Evolutionary conservation across 2,329 filamentous ascomycete genomes (phyloP), one percentile per base, ranked within the genome.

Genomic region (Beauveria rudraprayagi): DNA sequence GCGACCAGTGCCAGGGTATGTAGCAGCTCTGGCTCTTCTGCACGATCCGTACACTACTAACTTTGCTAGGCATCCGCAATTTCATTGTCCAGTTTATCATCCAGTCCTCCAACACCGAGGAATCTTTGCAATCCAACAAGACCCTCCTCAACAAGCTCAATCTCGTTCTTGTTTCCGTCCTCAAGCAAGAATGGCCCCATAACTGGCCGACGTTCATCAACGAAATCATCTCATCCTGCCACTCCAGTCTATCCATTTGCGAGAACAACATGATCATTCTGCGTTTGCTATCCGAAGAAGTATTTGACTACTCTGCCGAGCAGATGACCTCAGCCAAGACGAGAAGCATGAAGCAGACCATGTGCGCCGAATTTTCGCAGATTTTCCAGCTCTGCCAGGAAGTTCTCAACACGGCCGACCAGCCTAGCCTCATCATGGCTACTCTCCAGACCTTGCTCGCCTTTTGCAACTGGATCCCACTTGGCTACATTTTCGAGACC

Each of bases 191-290:
- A 77, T 99, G 94, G 94, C 94, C 94, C 61, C 93, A 97, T 78
- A 96, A 99, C 81, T 99, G 95, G 94, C 94, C 95, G 11, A 96
- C 92, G 22, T 99, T 99, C 77, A 97, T 99, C 83, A 97, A 97
- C 80, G 94, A 99, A 80, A 99, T 99, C 76, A 92, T 99, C 69
- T 89, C 91, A 24, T 93, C 94, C 61, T 97, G 92, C 77, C 92
- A 96, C 73, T 93, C 91, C 67, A 97, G 90, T 76, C 81, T 99
- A 59, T 94, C 93, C 43, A 95, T 99, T 69, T 99, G 95, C 83
- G 94, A 99, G 79, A 99, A 99, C 80, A 99, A 99, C 81, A 99
- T 99, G 94, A 92, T 91, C 66, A 97, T 99, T 68, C 84, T 99
- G 67, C 88, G 94, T 63, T 80, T 99, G 69, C 83, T 99, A 51